phyloP scores from a whole-genome alignment of 208 protist species.

The Leishmania amazonensis region DNA sequence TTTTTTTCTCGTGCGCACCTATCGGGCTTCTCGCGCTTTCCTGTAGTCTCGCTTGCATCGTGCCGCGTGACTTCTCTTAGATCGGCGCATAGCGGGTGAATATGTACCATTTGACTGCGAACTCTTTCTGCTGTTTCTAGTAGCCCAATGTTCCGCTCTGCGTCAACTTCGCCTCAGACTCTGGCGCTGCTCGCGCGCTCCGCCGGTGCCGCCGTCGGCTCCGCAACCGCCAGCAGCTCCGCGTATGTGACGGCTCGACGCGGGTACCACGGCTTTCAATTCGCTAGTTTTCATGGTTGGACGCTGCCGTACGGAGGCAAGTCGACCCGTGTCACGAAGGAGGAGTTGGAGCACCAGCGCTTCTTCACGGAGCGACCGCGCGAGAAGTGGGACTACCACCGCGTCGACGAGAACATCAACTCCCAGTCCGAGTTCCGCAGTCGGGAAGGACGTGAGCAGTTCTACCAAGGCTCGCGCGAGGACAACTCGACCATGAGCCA shows the following conservation, averaged over 20 bases:
- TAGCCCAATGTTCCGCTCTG: conserved; percentile 5
- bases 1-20: not conserved
- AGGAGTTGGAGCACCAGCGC: conserved; percentile 67
- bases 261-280: conserved; percentile 76
- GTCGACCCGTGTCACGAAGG: conserved; percentile 60
- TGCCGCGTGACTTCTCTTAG: no score
- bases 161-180: not conserved
- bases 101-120: not conserved
- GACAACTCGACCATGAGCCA: conserved; percentile 73
- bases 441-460: conserved; percentile 64
- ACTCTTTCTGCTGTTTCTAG: not conserved
- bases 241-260: conserved; percentile 8
- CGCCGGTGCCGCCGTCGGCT: not conserved
- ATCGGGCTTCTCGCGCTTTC: not conserved
- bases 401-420: conserved; percentile 91
- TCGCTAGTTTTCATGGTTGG: conserved; percentile 81
- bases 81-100: not conserved
- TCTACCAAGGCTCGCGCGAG: conserved; percentile 77
- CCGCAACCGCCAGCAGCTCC: not conserved
- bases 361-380: conserved; percentile 71
- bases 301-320: conserved; percentile 65
- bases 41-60: not conserved
- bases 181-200: not conserved
- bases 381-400: conserved; percentile 88
- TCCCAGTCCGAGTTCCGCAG: conserved; percentile 76